Evolutionary conservation across 2,329 filamentous ascomycete species (phyloP).

Genomic region (Aspergillus flavus): DNA sequence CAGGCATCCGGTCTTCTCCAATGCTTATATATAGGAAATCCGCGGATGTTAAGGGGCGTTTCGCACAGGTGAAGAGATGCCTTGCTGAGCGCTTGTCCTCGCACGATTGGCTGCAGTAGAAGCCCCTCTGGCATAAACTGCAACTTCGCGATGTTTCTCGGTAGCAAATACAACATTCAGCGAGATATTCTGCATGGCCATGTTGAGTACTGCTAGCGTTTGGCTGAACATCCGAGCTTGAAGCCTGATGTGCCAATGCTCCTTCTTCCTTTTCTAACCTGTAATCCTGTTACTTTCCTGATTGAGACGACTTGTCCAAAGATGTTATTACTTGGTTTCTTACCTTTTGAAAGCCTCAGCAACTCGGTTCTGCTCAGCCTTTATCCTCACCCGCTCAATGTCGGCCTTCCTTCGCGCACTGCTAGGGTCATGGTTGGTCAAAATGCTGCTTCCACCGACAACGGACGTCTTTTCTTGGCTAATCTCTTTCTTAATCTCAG

Average conservation of each 20-base stretch:
- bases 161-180: not conserved
- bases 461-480: not conserved
- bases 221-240: too few species aligned
- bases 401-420: not conserved
- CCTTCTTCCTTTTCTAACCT: not conserved
- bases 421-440: not conserved
- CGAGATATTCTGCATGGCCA: not conserved
- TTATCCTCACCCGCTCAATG: not conserved
- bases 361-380: not conserved
- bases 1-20: not conserved
- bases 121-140: not conserved
- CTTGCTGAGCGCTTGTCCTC: not conserved
- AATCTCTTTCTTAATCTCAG: not conserved
- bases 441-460: not conserved
- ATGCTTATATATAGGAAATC: not conserved
- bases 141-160: not conserved
- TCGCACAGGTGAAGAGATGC: not conserved
- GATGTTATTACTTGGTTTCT: not conserved
- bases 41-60: not conserved
- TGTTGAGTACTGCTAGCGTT: not conserved
- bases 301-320: not conserved
- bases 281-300: not conserved
- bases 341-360: not conserved
- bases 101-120: not conserved
- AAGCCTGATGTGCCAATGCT: not conserved